These are phyloP conservation scores for Citrus mangshanensis DNA, from an alignment of 345 rosid species.

Conservation along the genomic window DNA sequence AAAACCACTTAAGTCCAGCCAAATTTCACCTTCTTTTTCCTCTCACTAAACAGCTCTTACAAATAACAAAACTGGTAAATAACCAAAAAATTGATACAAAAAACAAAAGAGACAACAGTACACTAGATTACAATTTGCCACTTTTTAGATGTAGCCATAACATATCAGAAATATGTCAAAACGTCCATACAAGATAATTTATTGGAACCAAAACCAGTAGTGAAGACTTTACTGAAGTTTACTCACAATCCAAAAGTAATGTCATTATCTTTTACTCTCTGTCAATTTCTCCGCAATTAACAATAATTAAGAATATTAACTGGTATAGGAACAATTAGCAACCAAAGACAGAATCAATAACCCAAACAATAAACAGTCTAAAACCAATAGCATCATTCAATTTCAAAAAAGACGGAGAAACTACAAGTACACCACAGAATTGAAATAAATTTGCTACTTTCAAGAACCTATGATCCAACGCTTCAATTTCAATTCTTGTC, in stretches of 20 bases:
- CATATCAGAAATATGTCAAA: not conserved
- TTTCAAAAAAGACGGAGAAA: not conserved
- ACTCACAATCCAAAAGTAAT: not conserved
- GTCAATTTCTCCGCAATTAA: not conserved
- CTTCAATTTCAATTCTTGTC: not conserved
- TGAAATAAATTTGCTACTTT: not conserved
- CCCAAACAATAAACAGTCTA: not conserved
- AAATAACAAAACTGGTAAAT: not conserved
- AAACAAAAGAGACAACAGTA: not conserved
- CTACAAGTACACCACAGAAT: not conserved
- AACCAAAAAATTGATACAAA: not conserved
- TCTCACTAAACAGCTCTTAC: not conserved
- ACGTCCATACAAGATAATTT: not conserved
- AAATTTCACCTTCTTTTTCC: not conserved
- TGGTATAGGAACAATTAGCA: not conserved
- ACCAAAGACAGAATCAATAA: not conserved
- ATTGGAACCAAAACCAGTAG: not conserved
- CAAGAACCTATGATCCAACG: not conserved
- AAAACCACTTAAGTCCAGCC: not conserved
- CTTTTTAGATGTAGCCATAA: not conserved
- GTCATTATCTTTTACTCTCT: not conserved
- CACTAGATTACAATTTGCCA: not conserved
- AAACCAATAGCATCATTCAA: slow-evolving; percentile 1
- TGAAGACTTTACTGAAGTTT: not conserved
- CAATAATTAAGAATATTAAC: not conserved